Base-by-base conservation (phyloP, 192 early-diverging fungal species). In the Backusella luteola region DNA sequence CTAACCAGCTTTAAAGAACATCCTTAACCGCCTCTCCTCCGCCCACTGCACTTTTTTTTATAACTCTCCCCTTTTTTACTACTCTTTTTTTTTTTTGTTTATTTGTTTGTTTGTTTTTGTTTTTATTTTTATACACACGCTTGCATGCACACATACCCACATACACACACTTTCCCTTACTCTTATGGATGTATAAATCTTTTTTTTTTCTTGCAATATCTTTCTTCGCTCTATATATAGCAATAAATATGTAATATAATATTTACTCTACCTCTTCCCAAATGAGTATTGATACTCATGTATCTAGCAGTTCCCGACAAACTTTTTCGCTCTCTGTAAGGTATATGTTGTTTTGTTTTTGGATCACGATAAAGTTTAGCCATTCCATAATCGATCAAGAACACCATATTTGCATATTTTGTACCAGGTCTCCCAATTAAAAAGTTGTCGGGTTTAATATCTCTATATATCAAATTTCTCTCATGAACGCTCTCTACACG, bases 381-480 rank as follows among this genome's bases (percentile, higher is more conserved):
- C 96, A 99, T 97, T 67, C 97, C 97, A 91, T 97, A 98, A 87
- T 99, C 97, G 76, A 99, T 92, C 78, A 99, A 88, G 79, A 92
- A 94, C 21, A 99, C 89, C 81, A 85, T 84, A 76, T 90, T 93
- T 35, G 86, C 88, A 46, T 84, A 81, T 71, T 88, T 87, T 36
- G 90, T 89, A 69, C 84, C 83, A 1, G 93, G 91, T 39, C 93
- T 88, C 39, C 97, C 97, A 77, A 97, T 93, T 79, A 99, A 86
- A 79, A 99, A 99, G 88, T 99, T 99, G 84, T 99, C 97, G 49
- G 97, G 97, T 84, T 99, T 99, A 85, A 99, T 97, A 84, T 99
- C 97, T 66, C 97, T 90, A 84, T 99, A 99, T 46, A 99, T 95
- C 71, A 98, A 84, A 79, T 96, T 96, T 78, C 92, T 87, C 77